These are phyloP conservation scores for Hypoxylon subgilvum DNA, from an alignment of 495 filamentous ascomycete species.

Conservation along the genomic window DNA sequence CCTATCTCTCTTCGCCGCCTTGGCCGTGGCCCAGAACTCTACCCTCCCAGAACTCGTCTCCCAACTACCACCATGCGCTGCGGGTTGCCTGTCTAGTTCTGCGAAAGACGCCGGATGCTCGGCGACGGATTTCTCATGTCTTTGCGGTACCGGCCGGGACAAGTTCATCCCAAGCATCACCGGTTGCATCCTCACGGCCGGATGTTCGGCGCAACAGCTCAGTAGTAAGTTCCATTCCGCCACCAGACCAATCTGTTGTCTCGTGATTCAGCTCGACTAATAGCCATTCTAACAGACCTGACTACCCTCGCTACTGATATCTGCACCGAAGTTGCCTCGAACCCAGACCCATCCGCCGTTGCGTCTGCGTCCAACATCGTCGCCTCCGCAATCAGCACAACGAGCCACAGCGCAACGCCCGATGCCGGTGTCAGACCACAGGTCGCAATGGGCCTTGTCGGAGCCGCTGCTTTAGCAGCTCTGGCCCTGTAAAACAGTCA, in stretches of 20 bases:
- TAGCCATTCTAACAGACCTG: conserved; percentile 28
- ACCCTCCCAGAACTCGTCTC: conserved; percentile 39
- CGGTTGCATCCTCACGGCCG: conserved; percentile 24
- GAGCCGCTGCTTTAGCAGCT: conserved; percentile 31
- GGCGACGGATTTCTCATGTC: conserved; percentile 37
- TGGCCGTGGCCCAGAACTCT: conserved; percentile 37
- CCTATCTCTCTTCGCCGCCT: conserved; percentile 35
- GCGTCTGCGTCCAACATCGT: conserved; percentile 39
- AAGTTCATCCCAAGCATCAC: conserved; percentile 23
- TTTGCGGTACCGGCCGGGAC: conserved; percentile 26
- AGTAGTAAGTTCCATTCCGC: conserved; percentile 22
- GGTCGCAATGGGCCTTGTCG: conserved; percentile 34
- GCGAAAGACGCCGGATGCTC: conserved; percentile 29
- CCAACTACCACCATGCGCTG: conserved; percentile 38
- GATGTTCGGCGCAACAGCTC: conserved; percentile 28
- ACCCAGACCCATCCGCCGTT: conserved; percentile 38
- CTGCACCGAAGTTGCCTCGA: conserved; percentile 30
- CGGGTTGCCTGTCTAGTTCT: conserved; percentile 27
- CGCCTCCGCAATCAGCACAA: conserved; percentile 32
- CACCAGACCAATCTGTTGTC: not conserved
- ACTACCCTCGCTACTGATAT: conserved; percentile 30
- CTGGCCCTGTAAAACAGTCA: conserved; percentile 16
- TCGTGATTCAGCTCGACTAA: conserved; percentile 4
- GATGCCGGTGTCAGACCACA: conserved; percentile 33
- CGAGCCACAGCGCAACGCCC: conserved; percentile 19